Evolutionary conservation across 2,329 filamentous ascomycete species (phyloP), one percentile per base, ranked within the genome.

Genomic region (Aspergillus sp.): DNA sequence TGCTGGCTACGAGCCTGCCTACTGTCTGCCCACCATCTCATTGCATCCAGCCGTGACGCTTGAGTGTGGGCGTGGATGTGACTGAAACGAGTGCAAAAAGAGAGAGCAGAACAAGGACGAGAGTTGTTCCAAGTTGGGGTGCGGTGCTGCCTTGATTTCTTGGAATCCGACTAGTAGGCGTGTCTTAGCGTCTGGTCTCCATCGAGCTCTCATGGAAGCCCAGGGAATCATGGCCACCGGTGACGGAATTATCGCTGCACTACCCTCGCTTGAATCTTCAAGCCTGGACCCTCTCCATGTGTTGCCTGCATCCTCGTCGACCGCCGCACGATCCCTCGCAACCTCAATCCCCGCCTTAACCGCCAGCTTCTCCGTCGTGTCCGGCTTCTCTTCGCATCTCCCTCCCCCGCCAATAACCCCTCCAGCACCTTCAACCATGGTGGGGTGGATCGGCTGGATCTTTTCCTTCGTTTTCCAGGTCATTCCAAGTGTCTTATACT

Each of bases 401-500:
- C 67, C 68, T 50, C 66, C 67, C 65, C 72, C 73, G 57, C 69
- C 69, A 43, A 64, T 70, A 49, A 62, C 68, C 53, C 70, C 69
- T 58, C 68, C 74, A 53, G 63, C 65, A 45, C 72, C 73, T n/a
- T 69, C 72, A 58, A 74, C 68, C 57, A 75, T 76, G 74, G 72
- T 74, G 63, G 81, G 80, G 62, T 73, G 81, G 61, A 71, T 84
- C 23, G 80, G 75, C n/a, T 80, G 79, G 69, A 70, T 81, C 30
- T 74, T 85, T 58, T 72, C 84, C 61, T 77, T 82, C 56, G 67
- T 81, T 52, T 73, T 85, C 61, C 79, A 80, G 63, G 79, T 85
- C 58, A 75, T 89, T 55, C 87, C 87, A 48, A 81, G 82, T 62
- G 61, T 85, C 38, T 75, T 89, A 56, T 96, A 95, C 79, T 96